Evolutionary conservation across 2,329 filamentous ascomycete species (phyloP).

Genomic region (Didymellaceae sp.): DNA sequence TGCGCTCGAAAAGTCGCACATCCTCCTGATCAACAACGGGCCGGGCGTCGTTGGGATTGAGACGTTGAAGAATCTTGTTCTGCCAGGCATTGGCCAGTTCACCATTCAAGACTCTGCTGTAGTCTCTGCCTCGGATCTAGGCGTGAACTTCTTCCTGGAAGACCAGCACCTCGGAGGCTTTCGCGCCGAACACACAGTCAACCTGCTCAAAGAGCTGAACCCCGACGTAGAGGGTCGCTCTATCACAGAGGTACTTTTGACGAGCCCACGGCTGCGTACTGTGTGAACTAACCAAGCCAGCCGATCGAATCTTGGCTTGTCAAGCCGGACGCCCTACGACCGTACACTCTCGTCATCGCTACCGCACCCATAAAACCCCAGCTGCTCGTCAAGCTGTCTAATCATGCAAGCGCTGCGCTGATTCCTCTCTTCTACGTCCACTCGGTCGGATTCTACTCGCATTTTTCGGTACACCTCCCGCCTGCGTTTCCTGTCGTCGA

Average conservation of each 20-base stretch:
- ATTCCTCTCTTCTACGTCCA: conserved; percentile 83
- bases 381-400: conserved; percentile 58
- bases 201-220: conserved; percentile 84
- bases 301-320: conserved; percentile 54
- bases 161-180: conserved; percentile 76
- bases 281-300: conserved; percentile 32
- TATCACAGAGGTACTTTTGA: conserved; percentile 60
- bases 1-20: conserved; percentile 86
- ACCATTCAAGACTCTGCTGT: conserved; percentile 82
- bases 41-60: conserved; percentile 88
- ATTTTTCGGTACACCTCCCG: conserved; percentile 80
- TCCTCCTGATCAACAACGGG: conserved; percentile 88
- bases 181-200: conserved; percentile 78
- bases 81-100: conserved; percentile 89
- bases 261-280: background rate
- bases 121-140: conserved; percentile 83
- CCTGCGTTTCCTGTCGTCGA: conserved; percentile 91
- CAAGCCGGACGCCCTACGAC: conserved; percentile 49
- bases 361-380: conserved; percentile 64
- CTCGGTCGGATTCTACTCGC: conserved; percentile 90
- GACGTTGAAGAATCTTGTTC: conserved; percentile 93
- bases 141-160: conserved; percentile 96
- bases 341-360: conserved; percentile 67
- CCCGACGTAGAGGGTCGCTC: conserved; percentile 86
- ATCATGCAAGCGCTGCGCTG: conserved; percentile 60